Evolutionary conservation across 805 yeast species (phyloP).

Genomic region (Zygosaccharomyces rouxii): DNA sequence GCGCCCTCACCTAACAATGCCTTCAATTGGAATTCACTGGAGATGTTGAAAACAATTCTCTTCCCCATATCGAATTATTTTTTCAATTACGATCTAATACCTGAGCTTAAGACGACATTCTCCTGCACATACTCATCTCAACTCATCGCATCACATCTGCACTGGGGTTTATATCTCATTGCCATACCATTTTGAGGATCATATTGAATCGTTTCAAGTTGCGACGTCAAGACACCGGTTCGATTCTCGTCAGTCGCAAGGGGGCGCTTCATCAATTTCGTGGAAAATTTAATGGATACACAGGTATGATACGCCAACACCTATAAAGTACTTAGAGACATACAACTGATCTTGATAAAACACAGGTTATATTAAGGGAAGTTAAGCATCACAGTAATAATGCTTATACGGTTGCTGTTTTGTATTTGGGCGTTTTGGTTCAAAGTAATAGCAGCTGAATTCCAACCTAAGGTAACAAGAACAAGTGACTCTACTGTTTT

Average conservation of each 20-base stretch:
- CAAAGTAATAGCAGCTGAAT: slow-evolving; percentile 6
- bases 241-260: neutral
- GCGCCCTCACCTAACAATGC: slow-evolving; percentile 95
- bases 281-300: neutral
- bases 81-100: too few relatives aligned
- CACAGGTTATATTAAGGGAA: too few relatives aligned
- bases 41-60: slow-evolving; percentile 67
- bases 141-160: neutral
- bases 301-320: neutral
- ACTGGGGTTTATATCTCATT: neutral
- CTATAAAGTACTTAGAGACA: neutral
- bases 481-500: slow-evolving; percentile 2
- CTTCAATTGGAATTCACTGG: slow-evolving; percentile 78
- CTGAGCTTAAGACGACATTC: neutral
- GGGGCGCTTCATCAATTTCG: neutral
- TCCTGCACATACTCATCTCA: neutral
- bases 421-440: slow-evolving; percentile 1
- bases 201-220: slow-evolving; percentile 3
- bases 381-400: neutral
- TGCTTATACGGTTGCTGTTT: neutral
- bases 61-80: slow-evolving; percentile 37
- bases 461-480: slow-evolving; percentile 20
- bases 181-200: slow-evolving; percentile 4
- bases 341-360: too few relatives aligned
- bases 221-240: slow-evolving; percentile 1